Percentiles rank a stretch among this genome's conserved stretches.
These are phyloP conservation scores for Diaporthe ampelina DNA, from an alignment of 2,329 filamentous ascomycete species.

Conservation along the genomic window DNA sequence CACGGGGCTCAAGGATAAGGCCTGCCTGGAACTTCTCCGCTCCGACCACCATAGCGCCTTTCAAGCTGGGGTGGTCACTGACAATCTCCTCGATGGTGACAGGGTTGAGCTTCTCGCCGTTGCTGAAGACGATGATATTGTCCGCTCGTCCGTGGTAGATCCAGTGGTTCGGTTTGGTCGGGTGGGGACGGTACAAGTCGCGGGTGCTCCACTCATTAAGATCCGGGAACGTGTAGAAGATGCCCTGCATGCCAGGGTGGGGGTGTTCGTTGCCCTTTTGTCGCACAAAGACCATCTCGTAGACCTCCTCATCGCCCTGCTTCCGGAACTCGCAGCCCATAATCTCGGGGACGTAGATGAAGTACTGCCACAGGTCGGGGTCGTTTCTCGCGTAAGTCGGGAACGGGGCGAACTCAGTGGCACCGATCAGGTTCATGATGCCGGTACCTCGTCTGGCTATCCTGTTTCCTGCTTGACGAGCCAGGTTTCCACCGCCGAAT, in stretches of 20 bases:
- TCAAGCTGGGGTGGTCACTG: constrained; percentile 54
- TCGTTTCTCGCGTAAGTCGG: constrained; percentile 51
- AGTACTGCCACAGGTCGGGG: constrained; percentile 57
- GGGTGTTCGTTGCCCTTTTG: constrained; percentile 54
- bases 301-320: constrained; percentile 51
- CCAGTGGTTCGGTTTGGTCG: constrained; percentile 54
- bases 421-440: constrained; percentile 55
- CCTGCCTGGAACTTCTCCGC: constrained; percentile 60
- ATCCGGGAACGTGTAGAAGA: constrained; percentile 59
- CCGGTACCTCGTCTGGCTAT: constrained; percentile 53
- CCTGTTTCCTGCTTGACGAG: constrained; percentile 53
- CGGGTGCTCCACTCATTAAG: constrained; percentile 57
- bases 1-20: constrained; percentile 60
- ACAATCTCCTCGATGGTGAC: constrained; percentile 59
- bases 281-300: constrained; percentile 56
- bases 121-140: constrained; percentile 64
- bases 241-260: constrained; percentile 52
- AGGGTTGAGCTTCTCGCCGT: constrained; percentile 66
- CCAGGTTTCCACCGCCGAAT: constrained; percentile 52
- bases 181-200: constrained; percentile 59
- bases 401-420: constrained; percentile 55
- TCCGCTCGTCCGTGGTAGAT: constrained; percentile 54
- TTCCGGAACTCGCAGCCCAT: constrained; percentile 58
- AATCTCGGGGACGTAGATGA: constrained; percentile 56
- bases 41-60: constrained; percentile 61